Evolutionary conservation across 2,329 filamentous ascomycete species (phyloP).

Genomic region (Aspergillus sp.): DNA sequence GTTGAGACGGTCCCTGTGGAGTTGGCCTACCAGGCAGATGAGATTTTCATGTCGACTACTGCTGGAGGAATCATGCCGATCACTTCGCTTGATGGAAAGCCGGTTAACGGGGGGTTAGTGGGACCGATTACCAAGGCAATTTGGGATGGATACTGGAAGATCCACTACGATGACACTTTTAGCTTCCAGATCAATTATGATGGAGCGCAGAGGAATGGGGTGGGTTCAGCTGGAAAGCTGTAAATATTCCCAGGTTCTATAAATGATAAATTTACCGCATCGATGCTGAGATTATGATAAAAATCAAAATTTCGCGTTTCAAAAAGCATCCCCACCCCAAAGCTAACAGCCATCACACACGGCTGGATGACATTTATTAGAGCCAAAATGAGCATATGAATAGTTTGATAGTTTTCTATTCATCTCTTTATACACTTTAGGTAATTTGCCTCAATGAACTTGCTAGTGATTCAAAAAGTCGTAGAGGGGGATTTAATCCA

Average conservation of each 20-base stretch:
- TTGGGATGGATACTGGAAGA: constrained; percentile 53
- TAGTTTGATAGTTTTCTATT: no score
- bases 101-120: constrained; percentile 43
- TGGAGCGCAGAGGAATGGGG: not conserved
- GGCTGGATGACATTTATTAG: no score
- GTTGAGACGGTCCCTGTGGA: constrained; percentile 46
- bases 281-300: no score
- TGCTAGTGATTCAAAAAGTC: no score
- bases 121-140: constrained; percentile 49
- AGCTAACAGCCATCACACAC: no score
- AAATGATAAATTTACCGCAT: no score
- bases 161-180: constrained; percentile 44
- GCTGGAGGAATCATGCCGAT: constrained; percentile 57
- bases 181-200: constrained; percentile 29
- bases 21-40: constrained; percentile 45
- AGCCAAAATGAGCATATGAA: no score
- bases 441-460: no score
- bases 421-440: no score
- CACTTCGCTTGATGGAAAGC: constrained; percentile 45
- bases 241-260: not conserved
- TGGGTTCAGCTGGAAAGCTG: not conserved
- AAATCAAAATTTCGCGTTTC: no score
- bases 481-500: no score
- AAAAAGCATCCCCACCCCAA: no score
- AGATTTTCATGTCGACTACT: constrained; percentile 56